These are phyloP conservation scores for Ilex paraguariensis DNA, from an alignment of 305 asterid genomes.

Conservation along the genomic window DNA sequence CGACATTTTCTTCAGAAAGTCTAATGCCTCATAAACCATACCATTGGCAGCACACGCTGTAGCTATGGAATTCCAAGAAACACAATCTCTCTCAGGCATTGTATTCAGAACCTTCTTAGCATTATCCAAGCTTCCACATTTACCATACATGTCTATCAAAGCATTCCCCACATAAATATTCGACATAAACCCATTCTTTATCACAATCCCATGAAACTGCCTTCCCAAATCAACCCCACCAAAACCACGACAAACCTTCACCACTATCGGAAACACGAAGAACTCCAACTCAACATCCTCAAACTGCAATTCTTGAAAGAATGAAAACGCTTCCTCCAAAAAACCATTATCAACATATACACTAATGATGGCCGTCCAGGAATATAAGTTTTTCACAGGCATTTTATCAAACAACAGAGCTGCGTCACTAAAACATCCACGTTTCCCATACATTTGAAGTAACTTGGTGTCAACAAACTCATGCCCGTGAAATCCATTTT, in stretches of 20 bases:
- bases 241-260: slow-evolving; percentile 56
- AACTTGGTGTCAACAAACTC: slow-evolving; percentile 61
- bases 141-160: slow-evolving; percentile 75
- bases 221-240: slow-evolving; percentile 64
- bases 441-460: slow-evolving; percentile 49
- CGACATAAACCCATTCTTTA: slow-evolving; percentile 40
- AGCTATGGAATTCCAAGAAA: slow-evolving; percentile 73
- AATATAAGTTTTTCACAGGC: slow-evolving; percentile 50
- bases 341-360: slow-evolving; percentile 36
- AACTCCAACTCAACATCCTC: slow-evolving; percentile 65
- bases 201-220: slow-evolving; percentile 55
- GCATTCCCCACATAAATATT: slow-evolving; percentile 67
- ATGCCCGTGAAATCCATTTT: slow-evolving; percentile 47
- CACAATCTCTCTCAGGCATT: slow-evolving; percentile 44
- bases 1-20: slow-evolving; percentile 41
- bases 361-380: slow-evolving; percentile 45
- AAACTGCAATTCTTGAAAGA: slow-evolving; percentile 30
- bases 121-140: slow-evolving; percentile 47
- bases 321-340: slow-evolving; percentile 37
- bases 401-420: slow-evolving; percentile 51
- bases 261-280: slow-evolving; percentile 55
- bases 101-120: slow-evolving; percentile 41
- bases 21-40: slow-evolving; percentile 41
- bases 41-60: slow-evolving; percentile 64
- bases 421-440: slow-evolving; percentile 31